Percentiles rank a stretch among this genome's conserved stretches.
Conservation (phyloP, 2,329 filamentous ascomycete genomes). For the Botrytis hyacinthi region DNA sequence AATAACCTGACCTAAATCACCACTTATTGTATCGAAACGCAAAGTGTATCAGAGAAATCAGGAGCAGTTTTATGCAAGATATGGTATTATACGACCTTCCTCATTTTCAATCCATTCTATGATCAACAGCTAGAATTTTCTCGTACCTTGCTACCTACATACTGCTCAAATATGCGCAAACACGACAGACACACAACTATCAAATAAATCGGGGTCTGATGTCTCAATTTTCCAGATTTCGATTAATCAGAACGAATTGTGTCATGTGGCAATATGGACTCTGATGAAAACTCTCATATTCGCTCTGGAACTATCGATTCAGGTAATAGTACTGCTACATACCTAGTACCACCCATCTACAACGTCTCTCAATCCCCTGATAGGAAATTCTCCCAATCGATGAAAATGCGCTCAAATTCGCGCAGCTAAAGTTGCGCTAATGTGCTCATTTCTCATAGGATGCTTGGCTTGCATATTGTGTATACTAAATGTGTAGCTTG, state of each 20-base stretch:
- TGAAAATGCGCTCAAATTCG: neutral
- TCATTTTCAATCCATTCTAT: neutral
- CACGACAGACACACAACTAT: neutral
- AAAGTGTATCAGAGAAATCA: neutral
- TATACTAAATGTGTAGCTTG: neutral
- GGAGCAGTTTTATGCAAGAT: neutral
- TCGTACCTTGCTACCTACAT: neutral
- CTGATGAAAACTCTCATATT: neutral
- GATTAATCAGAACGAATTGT: neutral
- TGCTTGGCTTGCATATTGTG: neutral
- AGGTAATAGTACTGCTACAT: neutral
- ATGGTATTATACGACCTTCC: neutral
- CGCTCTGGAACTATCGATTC: neutral
- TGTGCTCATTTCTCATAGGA: neutral
- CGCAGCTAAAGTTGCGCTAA: neutral
- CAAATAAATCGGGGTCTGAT: neutral
- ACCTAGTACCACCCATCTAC: neutral
- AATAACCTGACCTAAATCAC: neutral
- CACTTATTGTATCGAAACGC: neutral
- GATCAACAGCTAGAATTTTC: neutral
- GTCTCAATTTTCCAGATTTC: neutral
- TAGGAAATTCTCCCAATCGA: neutral
- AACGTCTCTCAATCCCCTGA: neutral
- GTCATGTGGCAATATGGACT: neutral
- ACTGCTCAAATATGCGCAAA: conserved; percentile 16